A percentile compares a stretch with the other conserved stretches of the same genome.
phyloP scores from a whole-genome alignment of 208 protist species.

The Leishmania turanica region DNA sequence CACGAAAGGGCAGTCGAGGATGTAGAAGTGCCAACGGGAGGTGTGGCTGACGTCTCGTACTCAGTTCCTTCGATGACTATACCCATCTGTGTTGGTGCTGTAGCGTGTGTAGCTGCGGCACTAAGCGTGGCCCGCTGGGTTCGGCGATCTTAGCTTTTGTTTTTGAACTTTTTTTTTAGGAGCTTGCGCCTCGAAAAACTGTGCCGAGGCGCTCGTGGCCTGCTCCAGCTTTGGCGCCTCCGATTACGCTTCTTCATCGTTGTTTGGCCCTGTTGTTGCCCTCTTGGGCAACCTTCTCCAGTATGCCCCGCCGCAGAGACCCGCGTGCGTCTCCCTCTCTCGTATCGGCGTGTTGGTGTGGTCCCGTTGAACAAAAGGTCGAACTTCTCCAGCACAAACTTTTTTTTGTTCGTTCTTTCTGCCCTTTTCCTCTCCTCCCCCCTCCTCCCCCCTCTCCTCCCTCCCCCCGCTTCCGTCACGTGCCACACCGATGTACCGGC shows the following conservation, averaged over 20 bases:
- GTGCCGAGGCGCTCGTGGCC: not conserved
- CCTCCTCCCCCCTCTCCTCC: no score
- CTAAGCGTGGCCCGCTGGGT: not conserved
- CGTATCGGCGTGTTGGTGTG: no score
- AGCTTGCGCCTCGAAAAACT: not conserved
- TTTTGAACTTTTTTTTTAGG: not conserved
- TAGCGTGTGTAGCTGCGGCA: not conserved
- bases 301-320: no score
- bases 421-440: no score
- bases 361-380: no score
- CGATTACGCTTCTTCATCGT: not conserved
- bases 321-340: no score
- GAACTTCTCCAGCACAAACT: no score
- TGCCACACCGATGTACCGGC: not conserved
- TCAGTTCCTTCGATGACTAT: not conserved
- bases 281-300: no score
- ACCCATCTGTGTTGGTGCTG: conserved; percentile 4
- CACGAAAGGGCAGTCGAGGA: not conserved
- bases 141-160: not conserved
- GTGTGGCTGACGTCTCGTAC: not conserved
- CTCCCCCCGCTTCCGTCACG: not conserved
- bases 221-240: not conserved
- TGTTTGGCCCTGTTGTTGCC: no score
- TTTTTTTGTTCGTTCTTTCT: not conserved
- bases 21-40: not conserved